Conservation (phyloP, 1,284 basidiomycete species). For the Ceratobasidium sp. region DNA sequence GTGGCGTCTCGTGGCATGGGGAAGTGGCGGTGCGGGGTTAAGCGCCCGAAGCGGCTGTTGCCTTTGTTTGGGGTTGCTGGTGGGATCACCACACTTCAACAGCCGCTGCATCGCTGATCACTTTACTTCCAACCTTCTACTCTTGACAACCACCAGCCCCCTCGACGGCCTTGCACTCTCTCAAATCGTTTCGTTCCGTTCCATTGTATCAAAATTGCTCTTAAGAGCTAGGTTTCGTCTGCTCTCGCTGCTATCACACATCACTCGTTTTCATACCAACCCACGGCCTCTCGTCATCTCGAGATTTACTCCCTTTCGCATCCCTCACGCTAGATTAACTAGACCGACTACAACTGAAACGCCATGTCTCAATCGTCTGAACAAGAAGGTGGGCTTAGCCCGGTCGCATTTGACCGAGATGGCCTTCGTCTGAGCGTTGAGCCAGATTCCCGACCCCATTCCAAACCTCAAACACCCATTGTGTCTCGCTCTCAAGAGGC, state of each 20-base stretch:
- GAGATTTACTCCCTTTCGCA: background rate
- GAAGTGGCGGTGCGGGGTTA: constrained; percentile 23
- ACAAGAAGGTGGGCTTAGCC: constrained; percentile 14
- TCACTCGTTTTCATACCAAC: constrained; percentile 10
- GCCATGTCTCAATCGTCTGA: constrained; percentile 32
- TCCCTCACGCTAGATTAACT: background rate
- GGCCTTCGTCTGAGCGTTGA: constrained; percentile 37
- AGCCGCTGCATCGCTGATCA: constrained; percentile 26
- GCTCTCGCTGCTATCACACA: constrained; percentile 39
- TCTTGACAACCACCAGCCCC: constrained; percentile 42
- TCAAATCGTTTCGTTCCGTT: background rate
- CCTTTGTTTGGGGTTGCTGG: constrained; percentile 18
- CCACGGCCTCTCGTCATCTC: background rate
- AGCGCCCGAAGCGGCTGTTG: constrained; percentile 35
- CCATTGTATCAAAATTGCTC: constrained; percentile 31
- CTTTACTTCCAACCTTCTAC: constrained; percentile 13
- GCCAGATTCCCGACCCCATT: constrained; percentile 16
- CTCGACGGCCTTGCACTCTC: constrained; percentile 2
- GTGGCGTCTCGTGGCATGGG: constrained; percentile 36
- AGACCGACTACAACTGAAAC: constrained; percentile 2
- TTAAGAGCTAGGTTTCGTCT: constrained; percentile 20
- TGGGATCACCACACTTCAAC: constrained; percentile 6
- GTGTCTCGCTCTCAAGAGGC: constrained; percentile 10
- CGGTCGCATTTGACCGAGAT: constrained; percentile 38
- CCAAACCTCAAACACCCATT: constrained; percentile 5